phyloP scores from a whole-genome alignment of 2,329 filamentous ascomycete genomes.

The Bertia moriformis region DNA sequence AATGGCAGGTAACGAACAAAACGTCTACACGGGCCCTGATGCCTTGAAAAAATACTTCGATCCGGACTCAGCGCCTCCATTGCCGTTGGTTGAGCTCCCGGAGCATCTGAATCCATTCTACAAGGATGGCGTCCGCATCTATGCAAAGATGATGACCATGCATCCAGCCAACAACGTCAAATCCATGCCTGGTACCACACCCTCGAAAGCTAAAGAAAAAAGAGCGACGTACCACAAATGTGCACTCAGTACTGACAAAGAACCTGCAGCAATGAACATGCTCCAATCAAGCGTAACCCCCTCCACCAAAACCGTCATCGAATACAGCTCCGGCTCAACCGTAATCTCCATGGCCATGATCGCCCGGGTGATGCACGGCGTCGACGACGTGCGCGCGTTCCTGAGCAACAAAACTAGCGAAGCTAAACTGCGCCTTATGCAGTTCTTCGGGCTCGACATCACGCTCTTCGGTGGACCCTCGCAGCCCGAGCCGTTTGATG shows the following conservation, averaged over 20 bases:
- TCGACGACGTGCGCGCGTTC: conserved; percentile 35
- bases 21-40: conserved; percentile 42
- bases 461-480: conserved; percentile 43
- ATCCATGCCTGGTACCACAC: conserved; percentile 34
- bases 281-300: conserved; percentile 24
- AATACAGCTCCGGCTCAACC: conserved; percentile 48
- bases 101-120: conserved; percentile 38
- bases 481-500: conserved; percentile 37
- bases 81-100: conserved; percentile 48
- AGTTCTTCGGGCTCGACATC: conserved; percentile 42
- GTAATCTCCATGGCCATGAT: conserved; percentile 44
- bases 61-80: conserved; percentile 37
- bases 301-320: conserved; percentile 34
- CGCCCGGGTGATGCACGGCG: conserved; percentile 31
- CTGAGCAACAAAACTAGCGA: conserved; percentile 42
- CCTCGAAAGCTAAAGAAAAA: conserved; percentile 5
- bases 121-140: conserved; percentile 43
- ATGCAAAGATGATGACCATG: conserved; percentile 53
- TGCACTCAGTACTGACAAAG: no score
- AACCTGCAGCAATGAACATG: conserved; percentile 29
- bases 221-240: conserved; percentile 5
- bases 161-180: conserved; percentile 53
- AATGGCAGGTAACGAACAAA: conserved; percentile 18
- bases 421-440: conserved; percentile 37
- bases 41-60: conserved; percentile 43